These are phyloP conservation scores for Prunus mume DNA, from an alignment of 306 rosid genomes.

Conservation along the genomic window DNA sequence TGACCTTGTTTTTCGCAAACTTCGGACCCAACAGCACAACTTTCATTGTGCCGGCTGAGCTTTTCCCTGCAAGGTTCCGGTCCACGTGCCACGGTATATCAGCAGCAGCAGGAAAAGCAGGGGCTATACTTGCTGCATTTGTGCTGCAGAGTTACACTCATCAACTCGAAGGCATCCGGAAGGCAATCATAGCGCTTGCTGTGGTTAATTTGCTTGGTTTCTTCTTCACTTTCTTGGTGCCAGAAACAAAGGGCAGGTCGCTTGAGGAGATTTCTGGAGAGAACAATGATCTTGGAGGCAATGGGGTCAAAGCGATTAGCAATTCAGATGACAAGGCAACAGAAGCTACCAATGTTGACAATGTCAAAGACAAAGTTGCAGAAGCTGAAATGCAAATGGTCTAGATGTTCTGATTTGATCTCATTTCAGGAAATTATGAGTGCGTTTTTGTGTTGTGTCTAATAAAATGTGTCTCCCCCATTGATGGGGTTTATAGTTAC, in stretches of 20 bases:
- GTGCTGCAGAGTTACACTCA: slow-evolving; percentile 32
- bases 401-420: slow-evolving; percentile 17
- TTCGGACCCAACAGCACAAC: slow-evolving; percentile 69
- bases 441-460: no score
- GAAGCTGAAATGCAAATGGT: slow-evolving; percentile 5
- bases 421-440: neutral
- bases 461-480: neutral
- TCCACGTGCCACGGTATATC: slow-evolving; percentile 61
- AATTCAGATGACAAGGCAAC: slow-evolving; percentile 12
- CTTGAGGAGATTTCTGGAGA: slow-evolving; percentile 22
- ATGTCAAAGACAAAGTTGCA: slow-evolving; percentile 29
- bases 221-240: slow-evolving; percentile 16
- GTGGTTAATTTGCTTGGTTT: slow-evolving; percentile 11
- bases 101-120: slow-evolving; percentile 55
- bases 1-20: slow-evolving; percentile 58
- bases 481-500: neutral
- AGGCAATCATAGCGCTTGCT: slow-evolving; percentile 23
- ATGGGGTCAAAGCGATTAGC: neutral
- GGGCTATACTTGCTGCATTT: slow-evolving; percentile 58
- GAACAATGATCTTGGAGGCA: slow-evolving; percentile 7
- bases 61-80: slow-evolving; percentile 50
- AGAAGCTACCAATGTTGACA: neutral
- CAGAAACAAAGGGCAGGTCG: slow-evolving; percentile 14
- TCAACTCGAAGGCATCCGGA: neutral
- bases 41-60: slow-evolving; percentile 53